Evolutionary conservation across 306 rosid genomes (phyloP).

Genomic region (Vigna nakashimae): DNA sequence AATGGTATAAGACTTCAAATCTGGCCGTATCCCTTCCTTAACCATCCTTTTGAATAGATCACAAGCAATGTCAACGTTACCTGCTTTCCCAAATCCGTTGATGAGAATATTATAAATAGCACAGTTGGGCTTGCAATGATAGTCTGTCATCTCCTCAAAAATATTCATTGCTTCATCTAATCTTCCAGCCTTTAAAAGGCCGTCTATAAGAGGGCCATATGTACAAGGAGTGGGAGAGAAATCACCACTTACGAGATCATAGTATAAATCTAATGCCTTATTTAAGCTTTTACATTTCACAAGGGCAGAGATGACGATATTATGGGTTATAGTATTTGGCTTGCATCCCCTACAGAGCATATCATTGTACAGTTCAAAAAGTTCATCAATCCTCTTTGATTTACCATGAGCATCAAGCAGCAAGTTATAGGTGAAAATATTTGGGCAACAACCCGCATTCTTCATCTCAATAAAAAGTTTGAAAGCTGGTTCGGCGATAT

Average conservation of each 20-base stretch:
- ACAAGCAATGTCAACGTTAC: constrained; percentile 69
- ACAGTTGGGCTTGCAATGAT: constrained; percentile 80
- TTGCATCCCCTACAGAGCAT: constrained; percentile 75
- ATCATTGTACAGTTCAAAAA: constrained; percentile 73
- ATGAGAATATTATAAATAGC: constrained; percentile 86
- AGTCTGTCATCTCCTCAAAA: constrained; percentile 83
- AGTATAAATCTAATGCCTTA: constrained; percentile 77
- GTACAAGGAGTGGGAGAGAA: constrained; percentile 93
- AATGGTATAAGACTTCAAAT: constrained; percentile 84
- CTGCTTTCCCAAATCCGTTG: constrained; percentile 88
- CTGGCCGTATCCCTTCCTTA: constrained; percentile 88
- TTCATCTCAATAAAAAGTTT: constrained; percentile 85
- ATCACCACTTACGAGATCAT: constrained; percentile 77
- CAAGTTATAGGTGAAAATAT: constrained; percentile 89
- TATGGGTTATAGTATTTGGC: constrained; percentile 83
- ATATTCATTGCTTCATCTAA: constrained; percentile 77
- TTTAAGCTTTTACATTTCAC: constrained; percentile 64
- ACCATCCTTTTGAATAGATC: constrained; percentile 76
- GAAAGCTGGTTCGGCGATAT: constrained; percentile 61
- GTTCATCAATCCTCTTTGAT: constrained; percentile 71
- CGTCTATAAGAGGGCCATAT: constrained; percentile 89
- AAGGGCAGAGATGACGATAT: constrained; percentile 79
- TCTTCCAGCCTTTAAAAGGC: constrained; percentile 81
- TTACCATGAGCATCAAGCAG: constrained; percentile 79
- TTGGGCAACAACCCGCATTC: constrained; percentile 68